Conservation (phyloP, 352 stramenopile species). For the Globisporangium megalacanthum region DNA sequence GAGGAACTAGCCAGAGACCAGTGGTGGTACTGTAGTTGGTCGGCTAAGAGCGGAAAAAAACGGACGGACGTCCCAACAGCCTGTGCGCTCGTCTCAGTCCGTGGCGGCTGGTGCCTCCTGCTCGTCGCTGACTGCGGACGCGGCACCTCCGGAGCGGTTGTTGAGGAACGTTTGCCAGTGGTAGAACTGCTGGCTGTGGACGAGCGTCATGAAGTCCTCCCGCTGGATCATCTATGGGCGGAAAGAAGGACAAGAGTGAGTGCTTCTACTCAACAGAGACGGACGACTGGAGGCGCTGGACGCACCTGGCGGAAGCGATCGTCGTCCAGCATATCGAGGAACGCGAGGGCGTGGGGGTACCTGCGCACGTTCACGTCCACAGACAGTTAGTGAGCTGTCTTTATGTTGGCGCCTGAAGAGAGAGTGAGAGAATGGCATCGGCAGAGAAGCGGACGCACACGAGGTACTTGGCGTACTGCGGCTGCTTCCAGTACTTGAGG, state of each 20-base stretch:
- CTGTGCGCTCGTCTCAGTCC: neutral
- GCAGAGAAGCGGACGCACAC: no score
- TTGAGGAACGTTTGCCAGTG: slow-evolving; percentile 88
- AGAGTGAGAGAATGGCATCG: neutral
- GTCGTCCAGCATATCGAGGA: slow-evolving; percentile 86
- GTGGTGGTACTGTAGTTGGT: neutral
- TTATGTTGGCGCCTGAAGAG: neutral
- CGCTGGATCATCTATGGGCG: slow-evolving; percentile 72
- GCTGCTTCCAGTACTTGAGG: slow-evolving; percentile 91
- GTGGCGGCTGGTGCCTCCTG: neutral
- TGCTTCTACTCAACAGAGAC: neutral
- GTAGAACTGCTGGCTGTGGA: slow-evolving; percentile 87
- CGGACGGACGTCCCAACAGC: neutral
- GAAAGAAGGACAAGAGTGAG: neutral
- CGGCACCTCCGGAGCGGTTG: slow-evolving; percentile 51
- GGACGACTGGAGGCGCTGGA: neutral
- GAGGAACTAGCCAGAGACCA: no score
- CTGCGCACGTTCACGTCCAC: slow-evolving; percentile 15
- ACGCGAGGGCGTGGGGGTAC: slow-evolving; percentile 83
- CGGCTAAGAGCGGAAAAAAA: neutral
- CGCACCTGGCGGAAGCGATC: slow-evolving; percentile 74
- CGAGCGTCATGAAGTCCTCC: slow-evolving; percentile 84
- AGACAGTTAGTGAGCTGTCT: neutral
- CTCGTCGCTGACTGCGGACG: slow-evolving; percentile 6
- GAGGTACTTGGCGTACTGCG: slow-evolving; percentile 90